phyloP scores from a whole-genome alignment of 768 basidiomycete genomes.

The Suillus tomentosus region DNA sequence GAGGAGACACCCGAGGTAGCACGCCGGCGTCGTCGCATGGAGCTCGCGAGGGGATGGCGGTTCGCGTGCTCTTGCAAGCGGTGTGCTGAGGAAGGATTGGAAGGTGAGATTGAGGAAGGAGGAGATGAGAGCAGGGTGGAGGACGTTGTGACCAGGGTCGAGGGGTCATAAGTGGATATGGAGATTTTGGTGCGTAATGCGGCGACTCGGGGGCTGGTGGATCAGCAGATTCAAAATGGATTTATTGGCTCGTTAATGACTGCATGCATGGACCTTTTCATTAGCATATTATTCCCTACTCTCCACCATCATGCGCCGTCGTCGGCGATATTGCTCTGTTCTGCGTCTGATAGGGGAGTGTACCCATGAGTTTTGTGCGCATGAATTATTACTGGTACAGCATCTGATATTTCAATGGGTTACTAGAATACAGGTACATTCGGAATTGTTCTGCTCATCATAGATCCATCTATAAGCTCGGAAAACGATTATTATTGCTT shows the following conservation, averaged over 20 bases:
- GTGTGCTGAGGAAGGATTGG: conserved; percentile 57
- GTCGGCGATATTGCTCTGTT: not conserved
- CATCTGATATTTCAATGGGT: not conserved
- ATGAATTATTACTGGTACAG: not conserved
- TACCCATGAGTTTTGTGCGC: not conserved
- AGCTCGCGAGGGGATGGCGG: conserved; percentile 80
- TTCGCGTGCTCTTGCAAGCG: conserved; percentile 75
- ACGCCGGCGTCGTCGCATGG: conserved; percentile 64
- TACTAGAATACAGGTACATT: not conserved
- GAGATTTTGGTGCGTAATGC: not conserved
- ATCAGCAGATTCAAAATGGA: not conserved
- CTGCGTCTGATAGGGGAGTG: not conserved
- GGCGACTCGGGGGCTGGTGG: not conserved
- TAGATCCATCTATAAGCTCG: not conserved
- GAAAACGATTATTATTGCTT: not conserved
- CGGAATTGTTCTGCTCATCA: not conserved
- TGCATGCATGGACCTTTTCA: conserved; percentile 4
- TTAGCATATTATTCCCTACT: not conserved
- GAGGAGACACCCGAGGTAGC: conserved; percentile 57
- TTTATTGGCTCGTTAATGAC: conserved; percentile 11
- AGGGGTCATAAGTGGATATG: conserved; percentile 22
- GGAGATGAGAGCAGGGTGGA: conserved; percentile 57
- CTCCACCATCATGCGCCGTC: not conserved
- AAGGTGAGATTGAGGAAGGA: conserved; percentile 36
- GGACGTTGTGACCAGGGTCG: conserved; percentile 34